Conservation (phyloP, 2,329 filamentous ascomycete species). For the Ophiostoma triangulosporum region DNA sequence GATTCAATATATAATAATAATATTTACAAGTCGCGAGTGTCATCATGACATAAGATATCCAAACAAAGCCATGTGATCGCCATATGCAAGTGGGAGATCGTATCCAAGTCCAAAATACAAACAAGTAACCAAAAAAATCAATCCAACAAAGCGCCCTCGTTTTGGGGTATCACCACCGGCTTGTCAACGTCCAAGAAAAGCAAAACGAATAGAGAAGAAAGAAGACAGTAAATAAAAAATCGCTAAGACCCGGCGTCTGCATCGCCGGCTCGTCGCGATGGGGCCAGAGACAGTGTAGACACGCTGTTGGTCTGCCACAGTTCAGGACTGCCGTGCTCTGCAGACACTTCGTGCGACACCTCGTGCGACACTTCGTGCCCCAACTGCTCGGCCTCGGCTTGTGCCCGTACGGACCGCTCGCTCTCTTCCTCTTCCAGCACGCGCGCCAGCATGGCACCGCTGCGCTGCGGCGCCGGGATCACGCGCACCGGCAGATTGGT, state of each 20-base stretch:
- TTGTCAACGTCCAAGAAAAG: slow-evolving; percentile 1
- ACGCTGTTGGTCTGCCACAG: slow-evolving; percentile 7
- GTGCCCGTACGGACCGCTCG: neutral
- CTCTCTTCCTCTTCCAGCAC: slow-evolving; percentile 40
- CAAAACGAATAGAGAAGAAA: neutral
- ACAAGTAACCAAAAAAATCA: neutral
- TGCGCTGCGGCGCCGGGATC: slow-evolving; percentile 48
- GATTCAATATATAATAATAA: neutral
- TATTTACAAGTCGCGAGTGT: too few species aligned
- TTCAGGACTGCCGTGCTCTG: neutral
- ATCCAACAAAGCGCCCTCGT: slow-evolving; percentile 1
- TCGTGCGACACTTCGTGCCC: neutral
- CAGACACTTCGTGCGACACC: neutral
- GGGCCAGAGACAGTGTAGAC: slow-evolving; percentile 3
- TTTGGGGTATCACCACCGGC: slow-evolving; percentile 8
- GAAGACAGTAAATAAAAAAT: neutral
- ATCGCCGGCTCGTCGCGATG: neutral
- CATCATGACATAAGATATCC: too few species aligned
- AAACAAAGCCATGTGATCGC: too few species aligned
- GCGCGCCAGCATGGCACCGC: slow-evolving; percentile 41
- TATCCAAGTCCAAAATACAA: neutral
- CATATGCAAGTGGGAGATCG: too few species aligned
- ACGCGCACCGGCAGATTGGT: slow-evolving; percentile 44
- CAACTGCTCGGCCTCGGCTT: neutral
- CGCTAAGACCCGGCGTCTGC: neutral